phyloP scores from a whole-genome alignment of 202 grass and related monocot genomes.

The Panicum hallii region DNA sequence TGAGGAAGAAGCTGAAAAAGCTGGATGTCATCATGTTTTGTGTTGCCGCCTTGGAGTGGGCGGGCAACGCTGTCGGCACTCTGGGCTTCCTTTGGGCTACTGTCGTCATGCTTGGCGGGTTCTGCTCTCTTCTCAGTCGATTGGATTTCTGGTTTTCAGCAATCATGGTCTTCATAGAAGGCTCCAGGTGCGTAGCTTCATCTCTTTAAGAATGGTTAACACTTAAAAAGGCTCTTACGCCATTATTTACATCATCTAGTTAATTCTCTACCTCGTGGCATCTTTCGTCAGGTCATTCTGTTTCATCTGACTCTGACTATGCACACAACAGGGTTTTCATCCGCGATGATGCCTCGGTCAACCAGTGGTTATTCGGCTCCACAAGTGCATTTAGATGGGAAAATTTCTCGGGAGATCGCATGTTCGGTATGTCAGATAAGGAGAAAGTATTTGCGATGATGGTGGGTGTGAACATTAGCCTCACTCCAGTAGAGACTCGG shows the following conservation, averaged over 20 bases:
- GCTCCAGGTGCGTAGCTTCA: not conserved
- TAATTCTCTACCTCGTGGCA: not conserved
- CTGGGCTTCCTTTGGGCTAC: not conserved
- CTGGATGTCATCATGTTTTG: not conserved
- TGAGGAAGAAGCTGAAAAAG: not conserved
- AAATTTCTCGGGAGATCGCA: not conserved
- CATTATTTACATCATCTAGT: too few species aligned
- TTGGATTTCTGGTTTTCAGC: not conserved
- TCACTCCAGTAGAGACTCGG: not conserved
- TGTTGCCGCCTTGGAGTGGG: not conserved
- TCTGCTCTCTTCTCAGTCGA: not conserved
- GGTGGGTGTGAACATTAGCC: not conserved
- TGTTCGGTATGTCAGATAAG: too few species aligned
- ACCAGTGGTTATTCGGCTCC: slow-evolving; percentile 15
- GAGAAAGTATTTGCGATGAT: too few species aligned
- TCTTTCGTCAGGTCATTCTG: not conserved
- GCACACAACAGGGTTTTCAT: not conserved
- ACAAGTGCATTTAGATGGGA: not conserved
- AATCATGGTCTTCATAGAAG: not conserved
- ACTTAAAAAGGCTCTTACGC: too few species aligned
- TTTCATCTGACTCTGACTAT: not conserved
- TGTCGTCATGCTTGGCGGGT: not conserved
- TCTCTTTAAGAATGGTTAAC: too few species aligned
- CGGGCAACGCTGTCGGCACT: not conserved
- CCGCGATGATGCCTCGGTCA: not conserved